These are phyloP conservation scores for Hypoxylon fuscum DNA, from an alignment of 495 filamentous ascomycete species.

Conservation along the genomic window DNA sequence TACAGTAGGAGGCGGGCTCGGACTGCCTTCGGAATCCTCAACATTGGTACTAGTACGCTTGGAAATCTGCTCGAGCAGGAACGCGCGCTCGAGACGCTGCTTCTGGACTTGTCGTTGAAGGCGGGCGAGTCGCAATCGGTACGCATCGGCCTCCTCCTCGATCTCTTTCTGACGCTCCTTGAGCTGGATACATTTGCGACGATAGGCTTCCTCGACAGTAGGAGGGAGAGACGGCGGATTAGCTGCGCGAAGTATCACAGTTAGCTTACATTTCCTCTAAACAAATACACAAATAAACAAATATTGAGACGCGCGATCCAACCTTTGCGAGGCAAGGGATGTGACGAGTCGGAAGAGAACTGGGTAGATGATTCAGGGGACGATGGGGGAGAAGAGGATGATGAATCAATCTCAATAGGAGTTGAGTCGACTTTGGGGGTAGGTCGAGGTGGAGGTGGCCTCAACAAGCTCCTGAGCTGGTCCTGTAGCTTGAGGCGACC, in stretches of 20 bases:
- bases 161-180: conserved; percentile 90
- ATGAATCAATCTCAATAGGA: too few relatives aligned
- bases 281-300: too few relatives aligned
- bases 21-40: conserved; percentile 77
- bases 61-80: conserved; percentile 86
- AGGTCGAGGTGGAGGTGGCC: too few relatives aligned
- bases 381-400: too few relatives aligned
- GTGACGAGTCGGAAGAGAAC: too few relatives aligned
- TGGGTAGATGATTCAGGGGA: too few relatives aligned
- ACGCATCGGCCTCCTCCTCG: conserved; percentile 84
- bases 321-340: too few relatives aligned
- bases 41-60: conserved; percentile 84
- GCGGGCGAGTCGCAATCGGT: conserved; percentile 79
- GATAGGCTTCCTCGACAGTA: conserved; percentile 95
- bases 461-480: too few relatives aligned
- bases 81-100: conserved; percentile 87
- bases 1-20: conserved; percentile 76
- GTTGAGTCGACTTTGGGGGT: too few relatives aligned
- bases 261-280: conserved; percentile 6
- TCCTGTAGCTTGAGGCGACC: too few relatives aligned
- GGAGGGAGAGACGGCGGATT: conserved; percentile 78
- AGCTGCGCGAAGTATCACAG: conserved; percentile 46
- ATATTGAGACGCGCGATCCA: conserved; percentile 3
- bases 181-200: conserved; percentile 94
- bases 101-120: conserved; percentile 85